Base-by-base conservation (phyloP, 441 rosid species). In the Arabidopsis hybrid region DNA sequence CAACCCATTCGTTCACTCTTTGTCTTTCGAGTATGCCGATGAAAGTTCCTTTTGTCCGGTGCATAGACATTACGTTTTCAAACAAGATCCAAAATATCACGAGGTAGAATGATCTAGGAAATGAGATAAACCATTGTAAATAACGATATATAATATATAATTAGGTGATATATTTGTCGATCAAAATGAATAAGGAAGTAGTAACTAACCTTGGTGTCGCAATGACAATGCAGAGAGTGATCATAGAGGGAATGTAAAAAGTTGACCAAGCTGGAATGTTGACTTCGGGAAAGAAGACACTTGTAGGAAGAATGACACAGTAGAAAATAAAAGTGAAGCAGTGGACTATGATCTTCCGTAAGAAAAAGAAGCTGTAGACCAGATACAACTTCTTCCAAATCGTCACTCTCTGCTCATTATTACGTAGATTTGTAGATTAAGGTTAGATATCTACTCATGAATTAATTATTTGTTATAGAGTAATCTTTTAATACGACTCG, bases 1-100 rank as follows among this genome's bases (percentile, higher is more conserved):
- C 85, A 39, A 83, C 79, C 89, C 83, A 85, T 72, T 85, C 84
- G 29, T 85, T 82, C 46, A 76, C 83, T 21, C 83, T 46, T 78
- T 77, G 79, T 29, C 85, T 83, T 74, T 84, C 85, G n/a, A 77
- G 82, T 65, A 85, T 78, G 49, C 86, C 85, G 50, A 82, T 84
- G 32, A 78, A 76, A 16, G 83, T 77, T 47, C 87, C 85, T 52
- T 79, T 86, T 7, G 83, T 79, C 61, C 83, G 74, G 51, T 80
- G 87, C 50, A 84, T 71, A 16, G 87, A 80, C 89, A 81, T 83
- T 8, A 80, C 86, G 55, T 80, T 84, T 66, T 84, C 87, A 59
- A 84, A 81, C 47, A 86, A 61, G 57, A 86, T 77, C 87, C 87
- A 77, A 62, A 82, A 73, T 35, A 80, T 67, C 36, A 84, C 71